Evolutionary conservation across 2,329 filamentous ascomycete species (phyloP).

Genomic region (Endothia cerciana): DNA sequence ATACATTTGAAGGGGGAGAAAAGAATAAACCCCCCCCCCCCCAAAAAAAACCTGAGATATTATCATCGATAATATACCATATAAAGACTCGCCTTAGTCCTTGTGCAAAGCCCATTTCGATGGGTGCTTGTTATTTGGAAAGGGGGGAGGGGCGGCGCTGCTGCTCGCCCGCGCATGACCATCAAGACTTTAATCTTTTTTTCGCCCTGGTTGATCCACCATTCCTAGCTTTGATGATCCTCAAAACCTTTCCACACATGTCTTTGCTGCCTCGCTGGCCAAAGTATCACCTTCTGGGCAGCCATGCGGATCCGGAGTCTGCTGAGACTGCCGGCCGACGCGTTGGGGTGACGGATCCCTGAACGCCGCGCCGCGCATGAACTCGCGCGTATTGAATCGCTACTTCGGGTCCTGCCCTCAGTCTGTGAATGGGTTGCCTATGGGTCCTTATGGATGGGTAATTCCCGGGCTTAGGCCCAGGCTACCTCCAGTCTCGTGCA

Average conservation of each 20-base stretch:
- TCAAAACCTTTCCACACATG: background rate
- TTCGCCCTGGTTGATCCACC: background rate
- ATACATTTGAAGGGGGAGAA: too few relatives aligned
- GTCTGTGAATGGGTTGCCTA: too few relatives aligned
- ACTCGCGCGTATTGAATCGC: too few relatives aligned
- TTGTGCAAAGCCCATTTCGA: background rate
- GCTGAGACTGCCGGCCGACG: background rate
- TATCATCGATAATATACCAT: background rate
- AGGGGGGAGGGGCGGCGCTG: background rate
- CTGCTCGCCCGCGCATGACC: constrained; percentile 2
- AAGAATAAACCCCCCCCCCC: too few relatives aligned
- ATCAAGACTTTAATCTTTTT: background rate
- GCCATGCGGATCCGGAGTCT: background rate
- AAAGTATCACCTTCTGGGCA: background rate
- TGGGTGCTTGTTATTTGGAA: background rate
- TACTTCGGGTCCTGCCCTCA: too few relatives aligned
- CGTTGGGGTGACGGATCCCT: background rate
- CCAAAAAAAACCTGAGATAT: background rate
- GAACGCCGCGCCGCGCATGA: background rate
- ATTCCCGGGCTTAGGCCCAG: too few relatives aligned
- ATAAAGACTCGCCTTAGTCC: background rate
- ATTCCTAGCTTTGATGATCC: background rate
- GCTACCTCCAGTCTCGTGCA: too few relatives aligned
- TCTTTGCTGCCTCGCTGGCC: background rate
- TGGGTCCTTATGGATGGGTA: too few relatives aligned